Conservation (phyloP, 1,284 basidiomycete species). For the Sanghuangporus sanghuang region DNA sequence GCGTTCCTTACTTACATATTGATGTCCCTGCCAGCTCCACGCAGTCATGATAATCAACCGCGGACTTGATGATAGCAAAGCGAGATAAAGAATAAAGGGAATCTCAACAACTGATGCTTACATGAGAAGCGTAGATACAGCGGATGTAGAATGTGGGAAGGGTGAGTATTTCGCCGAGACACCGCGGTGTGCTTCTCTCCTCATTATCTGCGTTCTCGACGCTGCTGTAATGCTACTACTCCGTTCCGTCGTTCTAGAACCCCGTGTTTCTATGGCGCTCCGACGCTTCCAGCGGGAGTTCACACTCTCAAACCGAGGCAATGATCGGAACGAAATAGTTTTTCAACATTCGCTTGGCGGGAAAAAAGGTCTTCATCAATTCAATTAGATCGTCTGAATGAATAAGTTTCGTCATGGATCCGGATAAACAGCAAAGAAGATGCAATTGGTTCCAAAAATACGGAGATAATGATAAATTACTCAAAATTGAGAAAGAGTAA, state of each 20-base stretch:
- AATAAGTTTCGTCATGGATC: too few species aligned
- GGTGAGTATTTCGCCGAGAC: not conserved
- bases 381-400: not conserved
- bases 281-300: not conserved
- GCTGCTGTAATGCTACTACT: not conserved
- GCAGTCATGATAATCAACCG: not conserved
- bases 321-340: not conserved
- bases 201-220: not conserved
- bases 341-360: not conserved
- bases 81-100: not conserved
- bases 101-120: not conserved
- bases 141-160: not conserved
- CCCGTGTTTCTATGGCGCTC: not conserved
- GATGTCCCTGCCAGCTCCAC: not conserved
- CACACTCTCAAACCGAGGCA: not conserved
- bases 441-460: not conserved
- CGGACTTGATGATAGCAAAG: not conserved
- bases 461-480: not conserved
- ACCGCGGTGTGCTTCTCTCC: not conserved
- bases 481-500: not conserved
- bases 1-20: not conserved
- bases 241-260: not conserved
- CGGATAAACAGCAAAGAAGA: too few species aligned
- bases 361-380: not conserved
- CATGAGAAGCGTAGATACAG: constrained; percentile 1